phyloP scores from a whole-genome alignment of 345 rosid species.

The Eucalyptus pumila region DNA sequence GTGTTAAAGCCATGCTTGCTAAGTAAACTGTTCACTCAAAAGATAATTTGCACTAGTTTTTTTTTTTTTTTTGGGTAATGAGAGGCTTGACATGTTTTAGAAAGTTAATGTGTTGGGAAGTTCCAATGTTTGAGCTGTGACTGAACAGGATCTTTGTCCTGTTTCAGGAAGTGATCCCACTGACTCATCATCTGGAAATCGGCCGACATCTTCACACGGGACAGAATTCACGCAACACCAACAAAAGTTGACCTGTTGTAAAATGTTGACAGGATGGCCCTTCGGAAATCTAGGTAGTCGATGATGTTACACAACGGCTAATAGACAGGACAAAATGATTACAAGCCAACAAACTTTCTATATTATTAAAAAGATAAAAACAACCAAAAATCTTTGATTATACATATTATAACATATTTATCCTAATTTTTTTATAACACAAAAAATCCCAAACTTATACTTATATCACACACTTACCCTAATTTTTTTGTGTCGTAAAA shows the following conservation, averaged over 20 bases:
- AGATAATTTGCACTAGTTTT: neutral
- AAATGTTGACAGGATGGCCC: neutral
- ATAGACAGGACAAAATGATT: neutral
- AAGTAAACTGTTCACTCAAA: neutral
- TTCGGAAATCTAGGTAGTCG: neutral
- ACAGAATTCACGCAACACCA: neutral
- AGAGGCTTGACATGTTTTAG: neutral
- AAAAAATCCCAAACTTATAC: rapidly evolving
- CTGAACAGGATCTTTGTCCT: neutral
- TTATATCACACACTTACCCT: rapidly evolving
- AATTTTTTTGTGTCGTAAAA: too few relatives aligned
- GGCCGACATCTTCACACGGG: neutral
- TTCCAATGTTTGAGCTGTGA: neutral
- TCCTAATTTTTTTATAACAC: rapidly evolving
- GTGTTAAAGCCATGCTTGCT: neutral
- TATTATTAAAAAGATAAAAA: too few relatives aligned
- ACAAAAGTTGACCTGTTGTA: neutral
- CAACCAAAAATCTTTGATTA: rapidly evolving
- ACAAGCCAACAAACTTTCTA: neutral
- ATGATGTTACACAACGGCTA: neutral
- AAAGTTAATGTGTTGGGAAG: neutral
- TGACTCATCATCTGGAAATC: neutral
- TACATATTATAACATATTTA: too few relatives aligned
- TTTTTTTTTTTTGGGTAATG: neutral
- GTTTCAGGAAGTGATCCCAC: neutral